Evolutionary conservation across 352 stramenopile species (phyloP).

Genomic region (Phytophthora fragariae): DNA sequence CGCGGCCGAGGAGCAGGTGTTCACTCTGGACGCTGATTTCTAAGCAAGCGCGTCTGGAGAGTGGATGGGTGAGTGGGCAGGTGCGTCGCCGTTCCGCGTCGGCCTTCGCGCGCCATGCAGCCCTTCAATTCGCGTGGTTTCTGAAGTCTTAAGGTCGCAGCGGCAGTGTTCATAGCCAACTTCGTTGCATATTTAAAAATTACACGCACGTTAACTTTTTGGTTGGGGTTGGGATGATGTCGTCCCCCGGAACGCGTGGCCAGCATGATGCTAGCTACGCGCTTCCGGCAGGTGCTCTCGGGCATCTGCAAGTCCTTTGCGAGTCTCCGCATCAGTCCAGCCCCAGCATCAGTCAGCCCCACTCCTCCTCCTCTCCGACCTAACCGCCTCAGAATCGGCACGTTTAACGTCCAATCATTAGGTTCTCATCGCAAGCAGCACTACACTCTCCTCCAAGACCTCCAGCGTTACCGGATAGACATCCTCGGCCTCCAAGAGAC

Average conservation of each 20-base stretch:
- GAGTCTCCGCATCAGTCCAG: background rate
- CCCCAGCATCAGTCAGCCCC: background rate
- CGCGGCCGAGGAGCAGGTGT: conserved; percentile 87
- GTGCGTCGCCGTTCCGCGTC: conserved; percentile 73
- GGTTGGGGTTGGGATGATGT: no score
- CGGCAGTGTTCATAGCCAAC: background rate
- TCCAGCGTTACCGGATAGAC: no score
- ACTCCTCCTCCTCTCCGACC: background rate
- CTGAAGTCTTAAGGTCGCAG: background rate
- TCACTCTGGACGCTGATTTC: conserved; percentile 95
- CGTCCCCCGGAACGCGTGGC: background rate
- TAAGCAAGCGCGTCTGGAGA: conserved; percentile 52
- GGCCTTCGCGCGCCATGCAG: conserved; percentile 33
- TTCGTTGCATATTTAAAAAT: conserved; percentile 1
- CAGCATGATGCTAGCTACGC: background rate
- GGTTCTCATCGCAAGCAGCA: no score
- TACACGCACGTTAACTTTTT: background rate
- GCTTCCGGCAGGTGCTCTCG: background rate
- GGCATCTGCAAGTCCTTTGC: background rate
- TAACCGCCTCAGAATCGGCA: no score
- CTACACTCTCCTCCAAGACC: no score
- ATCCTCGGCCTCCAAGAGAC: no score
- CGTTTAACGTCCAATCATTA: no score
- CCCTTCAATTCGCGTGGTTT: background rate
- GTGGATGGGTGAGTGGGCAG: background rate